Evolutionary conservation across 805 yeast genomes (phyloP), one percentile per base, ranked within the genome.

Genomic region (Saturnispora ahearnii): DNA sequence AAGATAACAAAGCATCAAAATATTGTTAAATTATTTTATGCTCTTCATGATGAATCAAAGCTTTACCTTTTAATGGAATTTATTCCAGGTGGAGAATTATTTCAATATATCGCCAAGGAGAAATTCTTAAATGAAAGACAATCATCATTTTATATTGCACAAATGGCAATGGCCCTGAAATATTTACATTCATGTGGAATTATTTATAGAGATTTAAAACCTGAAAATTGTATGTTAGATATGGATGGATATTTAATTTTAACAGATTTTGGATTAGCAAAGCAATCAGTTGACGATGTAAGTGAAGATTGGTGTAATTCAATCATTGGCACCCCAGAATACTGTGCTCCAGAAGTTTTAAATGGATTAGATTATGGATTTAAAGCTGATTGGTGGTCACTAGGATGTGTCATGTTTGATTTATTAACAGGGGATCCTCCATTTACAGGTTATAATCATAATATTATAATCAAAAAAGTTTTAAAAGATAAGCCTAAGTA

Each of bases 81-180:
- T 59, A 81, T 89, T 13, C 91, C 88, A n/a, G 96, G 96, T 5
- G 96, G 96, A 22, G 96, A 88, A 63, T 65, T 88, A 31, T 88
- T 77, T 59, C 78, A 77, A 48, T 84, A 82, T 61, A 63, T 81
- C 52, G 78, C 79, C 3, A 55, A 58, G 43, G 61, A 64, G 29
- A 57, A 66, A 41, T 74, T 73, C 57, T 66, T 73, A 32, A 73
- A 63, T 53, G 93, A 81, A 65, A 76, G 71, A 58, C 75, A 77
- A 24, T 79, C 87, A 2, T 77, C 87, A 0, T 87, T 82, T 58
- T 87, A 87, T 57, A 74, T 82, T 5, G 90, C 95, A 0, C 91
- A 88, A 59, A 82, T 87, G 71, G 79, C 87, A 3, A 72, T 84
- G 45, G 95, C 95, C 0, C 65, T 88, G 48, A 68, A 72, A 31